Conservation (phyloP, 768 basidiomycete genomes). For the Boletus pseudopeckii region DNA sequence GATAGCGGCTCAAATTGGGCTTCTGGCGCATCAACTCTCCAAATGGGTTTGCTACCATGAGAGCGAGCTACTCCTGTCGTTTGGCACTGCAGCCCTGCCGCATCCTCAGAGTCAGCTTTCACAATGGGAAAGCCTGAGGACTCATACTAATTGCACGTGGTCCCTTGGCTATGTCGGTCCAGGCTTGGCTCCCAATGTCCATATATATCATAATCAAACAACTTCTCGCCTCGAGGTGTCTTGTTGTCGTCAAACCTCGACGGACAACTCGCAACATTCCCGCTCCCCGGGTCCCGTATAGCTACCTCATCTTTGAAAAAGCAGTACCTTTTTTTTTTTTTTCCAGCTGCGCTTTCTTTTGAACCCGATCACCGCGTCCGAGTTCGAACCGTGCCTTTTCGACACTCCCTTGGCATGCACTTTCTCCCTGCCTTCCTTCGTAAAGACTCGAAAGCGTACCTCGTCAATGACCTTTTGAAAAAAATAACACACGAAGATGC, state of each 20-base stretch:
- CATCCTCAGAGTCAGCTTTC: no score
- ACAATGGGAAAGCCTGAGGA: no score
- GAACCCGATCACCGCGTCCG: conserved; percentile 10
- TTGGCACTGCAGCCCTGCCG: no score
- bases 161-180: background rate
- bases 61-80: no score
- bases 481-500: conserved; percentile 20
- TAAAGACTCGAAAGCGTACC: conserved; percentile 24
- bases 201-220: conserved; percentile 8
- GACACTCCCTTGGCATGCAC: conserved; percentile 19
- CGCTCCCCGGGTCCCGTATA: background rate
- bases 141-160: conserved; percentile 1
- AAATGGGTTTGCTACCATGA: no score
- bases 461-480: conserved; percentile 24
- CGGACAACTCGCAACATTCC: conserved; percentile 15
- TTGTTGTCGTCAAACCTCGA: conserved; percentile 8
- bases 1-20: no score
- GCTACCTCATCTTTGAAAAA: background rate
- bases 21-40: no score
- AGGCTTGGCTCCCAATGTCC: background rate
- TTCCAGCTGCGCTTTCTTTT: conserved; percentile 9
- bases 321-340: background rate
- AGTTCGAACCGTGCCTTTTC: background rate
- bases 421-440: conserved; percentile 27
- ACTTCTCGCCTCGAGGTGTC: conserved; percentile 13